Conservation (phyloP, 2,329 filamentous ascomycete species). For the Fusarium sacchari region DNA sequence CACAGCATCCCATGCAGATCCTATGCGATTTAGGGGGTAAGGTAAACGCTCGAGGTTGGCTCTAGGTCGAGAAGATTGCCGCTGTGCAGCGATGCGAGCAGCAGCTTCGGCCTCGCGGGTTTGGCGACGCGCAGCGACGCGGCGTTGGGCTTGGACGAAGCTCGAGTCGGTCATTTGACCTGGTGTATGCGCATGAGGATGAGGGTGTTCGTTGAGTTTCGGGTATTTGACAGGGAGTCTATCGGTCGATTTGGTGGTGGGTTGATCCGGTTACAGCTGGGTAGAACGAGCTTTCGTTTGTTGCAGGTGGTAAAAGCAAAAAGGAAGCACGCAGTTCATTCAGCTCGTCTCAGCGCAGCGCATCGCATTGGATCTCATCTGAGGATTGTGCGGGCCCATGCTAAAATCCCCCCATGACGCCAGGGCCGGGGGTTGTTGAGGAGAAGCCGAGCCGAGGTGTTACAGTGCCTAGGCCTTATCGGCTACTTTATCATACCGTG, state of each 20-base stretch:
- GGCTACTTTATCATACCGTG: neutral
- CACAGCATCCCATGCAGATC: conserved; percentile 74
- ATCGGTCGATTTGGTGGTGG: neutral
- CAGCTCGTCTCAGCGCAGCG: conserved; percentile 3
- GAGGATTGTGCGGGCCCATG: conserved; percentile 34
- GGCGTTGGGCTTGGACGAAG: conserved; percentile 90
- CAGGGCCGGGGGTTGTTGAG: conserved; percentile 22
- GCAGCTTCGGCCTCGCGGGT: conserved; percentile 75
- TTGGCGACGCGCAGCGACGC: conserved; percentile 82
- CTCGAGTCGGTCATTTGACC: conserved; percentile 64
- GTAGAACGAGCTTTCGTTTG: conserved; percentile 5
- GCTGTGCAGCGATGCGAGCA: conserved; percentile 61
- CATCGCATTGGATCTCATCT: conserved; percentile 21
- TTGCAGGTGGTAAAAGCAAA: conserved; percentile 13
- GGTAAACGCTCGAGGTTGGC: conserved; percentile 67
- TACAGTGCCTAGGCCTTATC: conserved; percentile 11
- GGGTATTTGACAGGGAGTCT: neutral
- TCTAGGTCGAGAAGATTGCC: conserved; percentile 64
- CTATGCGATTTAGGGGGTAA: conserved; percentile 70
- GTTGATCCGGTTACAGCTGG: neutral
- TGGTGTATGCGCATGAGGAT: conserved; percentile 51
- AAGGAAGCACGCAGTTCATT: conserved; percentile 18
- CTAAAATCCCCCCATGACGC: conserved; percentile 32
- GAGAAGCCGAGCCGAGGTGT: conserved; percentile 43
- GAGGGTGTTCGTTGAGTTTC: conserved; percentile 11